Evolutionary conservation across 768 basidiomycete genomes (phyloP).

Genomic region (Pulveroboletus sp.): DNA sequence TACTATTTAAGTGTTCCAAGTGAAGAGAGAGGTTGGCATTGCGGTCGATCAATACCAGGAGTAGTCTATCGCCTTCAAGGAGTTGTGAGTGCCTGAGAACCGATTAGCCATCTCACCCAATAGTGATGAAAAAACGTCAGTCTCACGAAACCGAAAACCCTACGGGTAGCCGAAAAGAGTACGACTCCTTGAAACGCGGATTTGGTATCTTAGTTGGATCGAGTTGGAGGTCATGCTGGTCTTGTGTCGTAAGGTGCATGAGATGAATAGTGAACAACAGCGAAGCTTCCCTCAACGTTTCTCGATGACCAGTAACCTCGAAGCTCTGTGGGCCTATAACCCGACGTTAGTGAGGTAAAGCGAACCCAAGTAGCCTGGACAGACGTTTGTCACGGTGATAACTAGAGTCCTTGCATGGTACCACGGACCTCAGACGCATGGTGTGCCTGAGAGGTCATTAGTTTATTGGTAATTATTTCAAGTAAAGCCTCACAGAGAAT

Average conservation of each 20-base stretch:
- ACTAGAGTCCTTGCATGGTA: background rate
- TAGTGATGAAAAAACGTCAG: background rate
- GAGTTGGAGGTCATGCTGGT: conserved; percentile 28
- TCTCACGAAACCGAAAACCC: conserved; percentile 25
- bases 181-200: conserved; percentile 24
- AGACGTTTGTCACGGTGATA: conserved; percentile 2
- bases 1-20: conserved; percentile 30
- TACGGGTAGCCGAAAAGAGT: conserved; percentile 21
- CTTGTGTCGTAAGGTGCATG: conserved; percentile 29
- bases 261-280: conserved; percentile 24
- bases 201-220: conserved; percentile 16
- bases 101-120: background rate
- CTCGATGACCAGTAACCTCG: conserved; percentile 16
- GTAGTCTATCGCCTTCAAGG: conserved; percentile 34
- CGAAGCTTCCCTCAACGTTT: conserved; percentile 16
- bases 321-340: conserved; percentile 13
- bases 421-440: conserved; percentile 11
- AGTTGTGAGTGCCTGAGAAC: conserved; percentile 35
- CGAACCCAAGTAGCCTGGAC: background rate
- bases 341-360: background rate
- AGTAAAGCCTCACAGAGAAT: conserved; percentile 13
- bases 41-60: conserved; percentile 38
- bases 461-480: background rate
- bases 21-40: conserved; percentile 33
- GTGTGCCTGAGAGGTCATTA: conserved; percentile 5